Evolutionary conservation across 805 yeast species (phyloP), one percentile per base, ranked within the genome.

Genomic region (Lachancea thermotolerans): DNA sequence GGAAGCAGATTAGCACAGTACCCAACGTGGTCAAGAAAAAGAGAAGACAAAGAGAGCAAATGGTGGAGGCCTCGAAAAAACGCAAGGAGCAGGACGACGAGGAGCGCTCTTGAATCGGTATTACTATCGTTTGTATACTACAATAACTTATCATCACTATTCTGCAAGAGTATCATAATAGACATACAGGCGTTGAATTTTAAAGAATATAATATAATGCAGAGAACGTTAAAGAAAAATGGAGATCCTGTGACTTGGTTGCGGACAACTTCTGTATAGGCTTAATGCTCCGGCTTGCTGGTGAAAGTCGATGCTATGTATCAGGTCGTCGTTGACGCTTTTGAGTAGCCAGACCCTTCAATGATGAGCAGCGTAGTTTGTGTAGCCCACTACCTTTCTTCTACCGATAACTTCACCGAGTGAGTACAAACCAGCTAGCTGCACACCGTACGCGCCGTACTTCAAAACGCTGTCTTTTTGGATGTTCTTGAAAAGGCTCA

Each of bases 381-480:
- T 76, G 78, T 93, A 91, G 56, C 97, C 96, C 62, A 89, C 85
- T 49, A 93, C 58, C 61, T 85, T 80, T 75, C 98, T 85, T 77
- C 98, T 88, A 63, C 99, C 99, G 62, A 93, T 76, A 57, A 90
- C 80, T 77, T 93, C 99, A 65, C 99, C 99, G 39, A 91, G 75
- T 25, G 97, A 80, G 71, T 89, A 93, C 66, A 90, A 77, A 53
- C 97, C 99, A 54, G 86, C 73, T 45, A 91, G 70, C 72, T 93
- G 99, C 56, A 89, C 70, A 55, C 80, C 81, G 69, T 79, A 81
- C 33, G 90, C 82, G 57, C 83, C 82, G 65, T 76, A 85, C 69
- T 78, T 80, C 57, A 79, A 67, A 54, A 70, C 74, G 60, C 75
- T 74, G 55, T 76, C 80, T 66, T 75, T 81, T 65, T 73, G 67